These are phyloP conservation scores for Botrytis aclada DNA, from an alignment of 2,329 filamentous ascomycete genomes.

Conservation along the genomic window DNA sequence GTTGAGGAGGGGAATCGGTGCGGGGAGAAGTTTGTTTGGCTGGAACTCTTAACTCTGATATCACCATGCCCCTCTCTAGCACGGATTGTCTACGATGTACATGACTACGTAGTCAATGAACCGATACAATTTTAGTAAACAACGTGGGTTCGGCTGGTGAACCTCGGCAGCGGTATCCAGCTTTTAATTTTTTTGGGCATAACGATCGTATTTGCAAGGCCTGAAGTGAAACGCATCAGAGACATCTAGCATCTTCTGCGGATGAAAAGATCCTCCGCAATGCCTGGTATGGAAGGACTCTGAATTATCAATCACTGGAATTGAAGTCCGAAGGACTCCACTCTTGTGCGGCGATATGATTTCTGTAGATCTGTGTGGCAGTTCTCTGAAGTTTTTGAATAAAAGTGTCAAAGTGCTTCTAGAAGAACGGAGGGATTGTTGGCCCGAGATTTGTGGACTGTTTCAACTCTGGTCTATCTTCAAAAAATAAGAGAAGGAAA, in stretches of 20 bases:
- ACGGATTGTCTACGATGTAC: not conserved
- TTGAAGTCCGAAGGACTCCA: conserved; percentile 2
- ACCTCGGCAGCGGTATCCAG: not conserved
- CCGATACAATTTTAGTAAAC: not conserved
- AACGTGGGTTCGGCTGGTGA: not conserved
- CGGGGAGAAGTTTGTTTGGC: conserved; percentile 3
- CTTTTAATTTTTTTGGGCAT: not conserved
- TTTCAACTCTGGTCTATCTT: not conserved
- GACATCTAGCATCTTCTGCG: not conserved
- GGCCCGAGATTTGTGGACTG: not conserved
- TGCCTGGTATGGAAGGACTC: not conserved
- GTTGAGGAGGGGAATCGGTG: not conserved
- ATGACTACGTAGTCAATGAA: not conserved
- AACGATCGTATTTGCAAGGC: not conserved
- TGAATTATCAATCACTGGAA: not conserved
- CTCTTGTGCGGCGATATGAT: conserved; percentile 1
- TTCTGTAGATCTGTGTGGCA: not conserved
- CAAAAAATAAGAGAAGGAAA: not conserved
- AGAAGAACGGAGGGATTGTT: not conserved
- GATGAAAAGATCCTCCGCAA: no score
- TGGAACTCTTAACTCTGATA: not conserved
- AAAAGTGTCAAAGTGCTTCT: not conserved
- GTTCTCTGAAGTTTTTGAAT: not conserved
- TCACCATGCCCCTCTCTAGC: not conserved
- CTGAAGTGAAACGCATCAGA: not conserved